A percentile compares a stretch with the other conserved stretches of the same genome.
These are phyloP conservation scores for Trametes cubensis DNA, from an alignment of 768 basidiomycete species.

Conservation along the genomic window DNA sequence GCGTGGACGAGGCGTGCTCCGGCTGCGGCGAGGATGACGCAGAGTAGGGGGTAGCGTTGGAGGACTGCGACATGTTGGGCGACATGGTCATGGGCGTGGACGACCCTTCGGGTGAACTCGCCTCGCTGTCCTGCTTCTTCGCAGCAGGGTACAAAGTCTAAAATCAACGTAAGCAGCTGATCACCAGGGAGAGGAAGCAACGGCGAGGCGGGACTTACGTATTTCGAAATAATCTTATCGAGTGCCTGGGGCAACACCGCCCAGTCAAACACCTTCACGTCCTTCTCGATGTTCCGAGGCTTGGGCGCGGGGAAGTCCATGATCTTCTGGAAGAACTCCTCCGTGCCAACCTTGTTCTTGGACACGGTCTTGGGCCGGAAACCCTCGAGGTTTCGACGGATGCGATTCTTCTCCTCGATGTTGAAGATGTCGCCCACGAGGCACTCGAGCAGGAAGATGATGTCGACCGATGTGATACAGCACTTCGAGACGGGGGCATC, in stretches of 20 bases:
- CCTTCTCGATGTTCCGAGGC: slow-evolving; percentile 96
- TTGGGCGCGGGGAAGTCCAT: slow-evolving; percentile 96
- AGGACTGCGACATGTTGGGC: slow-evolving; percentile 12
- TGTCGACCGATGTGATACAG: slow-evolving; percentile 94
- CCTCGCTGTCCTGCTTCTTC: slow-evolving; percentile 11
- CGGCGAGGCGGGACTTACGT: slow-evolving; percentile 49
- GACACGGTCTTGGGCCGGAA: slow-evolving; percentile 89
- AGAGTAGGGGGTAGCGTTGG: slow-evolving; percentile 11
- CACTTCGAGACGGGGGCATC: slow-evolving; percentile 39
- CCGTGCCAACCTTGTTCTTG: slow-evolving; percentile 78
- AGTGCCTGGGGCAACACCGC: slow-evolving; percentile 66
- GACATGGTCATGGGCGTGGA: slow-evolving; percentile 9
- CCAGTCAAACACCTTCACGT: slow-evolving; percentile 89
- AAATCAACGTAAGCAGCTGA: background rate
- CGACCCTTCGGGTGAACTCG: slow-evolving; percentile 1
- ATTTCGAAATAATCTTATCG: slow-evolving; percentile 83
- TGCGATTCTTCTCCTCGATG: slow-evolving; percentile 96
- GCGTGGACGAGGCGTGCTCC: slow-evolving; percentile 3
- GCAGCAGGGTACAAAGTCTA: slow-evolving; percentile 19
- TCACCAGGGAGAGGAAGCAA: background rate
- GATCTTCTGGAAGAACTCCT: slow-evolving; percentile 91
- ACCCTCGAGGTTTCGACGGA: slow-evolving; percentile 91
- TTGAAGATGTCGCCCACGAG: slow-evolving; percentile 75
- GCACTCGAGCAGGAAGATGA: slow-evolving; percentile 90
- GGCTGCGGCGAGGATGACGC: slow-evolving; percentile 12